These are phyloP conservation scores for Colletotrichum sp. DNA, from an alignment of 2,329 filamentous ascomycete species.

Conservation along the genomic window DNA sequence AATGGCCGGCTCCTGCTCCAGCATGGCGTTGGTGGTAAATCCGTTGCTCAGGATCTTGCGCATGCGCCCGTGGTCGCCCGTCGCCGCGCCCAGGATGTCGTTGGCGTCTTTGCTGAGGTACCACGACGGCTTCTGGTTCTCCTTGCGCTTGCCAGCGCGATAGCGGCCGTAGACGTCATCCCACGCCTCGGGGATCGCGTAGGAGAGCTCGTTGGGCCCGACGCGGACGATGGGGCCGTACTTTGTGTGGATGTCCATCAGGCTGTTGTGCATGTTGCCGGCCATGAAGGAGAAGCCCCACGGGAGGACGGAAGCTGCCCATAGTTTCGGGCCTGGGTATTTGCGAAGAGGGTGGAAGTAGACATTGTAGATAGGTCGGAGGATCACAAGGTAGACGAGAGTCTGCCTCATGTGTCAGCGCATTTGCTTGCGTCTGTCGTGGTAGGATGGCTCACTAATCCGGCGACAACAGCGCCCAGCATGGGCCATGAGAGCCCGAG, in stretches of 20 bases:
- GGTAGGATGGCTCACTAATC: not conserved
- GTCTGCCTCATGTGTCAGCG: not conserved
- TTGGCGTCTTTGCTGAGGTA: not conserved
- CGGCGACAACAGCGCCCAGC: not conserved
- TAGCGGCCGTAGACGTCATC: not conserved
- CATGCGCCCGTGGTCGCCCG: not conserved
- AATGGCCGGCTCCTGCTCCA: not conserved
- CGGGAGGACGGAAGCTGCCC: not conserved
- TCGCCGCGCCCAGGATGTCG: not conserved
- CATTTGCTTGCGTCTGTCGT: too few species aligned
- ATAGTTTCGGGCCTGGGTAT: slow-evolving; percentile 25
- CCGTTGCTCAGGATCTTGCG: not conserved
- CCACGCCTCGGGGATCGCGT: not conserved
- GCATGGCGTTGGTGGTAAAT: not conserved
- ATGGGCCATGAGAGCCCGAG: not conserved
- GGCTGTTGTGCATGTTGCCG: not conserved
- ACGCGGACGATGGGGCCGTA: slow-evolving; percentile 42
- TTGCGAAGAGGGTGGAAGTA: not conserved
- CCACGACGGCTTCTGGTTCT: not conserved
- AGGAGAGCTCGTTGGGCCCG: slow-evolving; percentile 30
- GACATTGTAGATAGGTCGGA: not conserved
- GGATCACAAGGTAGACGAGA: not conserved
- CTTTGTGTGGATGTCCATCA: not conserved
- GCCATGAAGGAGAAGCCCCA: not conserved
- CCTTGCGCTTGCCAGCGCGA: not conserved